Base-by-base conservation (phyloP, 202 grass and related monocot genomes). In the Setaria viridis region DNA sequence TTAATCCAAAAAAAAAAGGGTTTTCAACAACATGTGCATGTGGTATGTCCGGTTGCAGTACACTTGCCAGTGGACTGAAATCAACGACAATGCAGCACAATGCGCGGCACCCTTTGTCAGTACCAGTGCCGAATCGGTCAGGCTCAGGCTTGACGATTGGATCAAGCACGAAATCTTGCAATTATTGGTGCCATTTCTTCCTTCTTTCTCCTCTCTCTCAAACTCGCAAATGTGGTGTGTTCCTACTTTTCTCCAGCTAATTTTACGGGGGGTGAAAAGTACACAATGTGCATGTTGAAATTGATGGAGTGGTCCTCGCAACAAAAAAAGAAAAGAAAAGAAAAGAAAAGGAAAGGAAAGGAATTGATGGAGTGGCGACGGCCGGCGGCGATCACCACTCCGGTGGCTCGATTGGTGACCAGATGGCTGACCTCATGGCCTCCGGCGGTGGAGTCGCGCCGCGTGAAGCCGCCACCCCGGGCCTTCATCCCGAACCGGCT, bases 401-500 rank as follows among this genome's bases (percentile, higher is more conserved):
- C 34, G 19, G 46, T 8, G 32, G 32, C 4, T 9, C 21, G 57
- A 5, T 20, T 64, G 43, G 6, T 20, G 70, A 35, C 5, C 3
- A n/a, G 56, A 0, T 41, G 2, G 75, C 84, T 48, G 60, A 98
- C 95, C 93, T 98, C 93, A 59, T 98, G 95, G 50, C 79, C 85
- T 33, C 59, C 49, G 87, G 69, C 80, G 51, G 84, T 85, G 87
- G 92, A 92, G 72, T 92, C 86, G 4, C 90, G 88, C 66, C 86
- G 67, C 47, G 70, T 29, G 11, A 37, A 9, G 17, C 70, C 25
- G 8, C 77, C 4, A 45, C 42, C 17, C 6, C 57, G 37, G 16
- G 82, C 69, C 88, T 98, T 98, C 89, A 86, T 93, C 32, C 93
- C 95, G 74, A 98, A 98, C 72, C 83, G 83, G 50, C 59, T 4